A percentile compares a stretch with the other conserved stretches of the same genome.
Conservation (phyloP, 768 basidiomycete species). For the Hygrophorus pudorinus region DNA sequence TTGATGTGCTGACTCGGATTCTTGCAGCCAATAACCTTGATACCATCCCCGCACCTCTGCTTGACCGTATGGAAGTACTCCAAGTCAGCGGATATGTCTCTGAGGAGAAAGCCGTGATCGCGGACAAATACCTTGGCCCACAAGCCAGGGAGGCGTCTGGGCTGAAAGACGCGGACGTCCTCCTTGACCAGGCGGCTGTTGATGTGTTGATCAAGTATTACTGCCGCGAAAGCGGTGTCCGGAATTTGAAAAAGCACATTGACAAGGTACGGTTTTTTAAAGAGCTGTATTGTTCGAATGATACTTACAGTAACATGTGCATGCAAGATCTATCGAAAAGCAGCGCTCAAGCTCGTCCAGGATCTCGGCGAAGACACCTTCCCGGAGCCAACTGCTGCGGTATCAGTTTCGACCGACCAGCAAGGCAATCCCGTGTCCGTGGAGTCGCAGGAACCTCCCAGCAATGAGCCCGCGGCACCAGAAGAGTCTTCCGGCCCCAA, state of each 20-base stretch:
- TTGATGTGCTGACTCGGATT: neutral
- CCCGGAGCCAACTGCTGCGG: conserved; percentile 48
- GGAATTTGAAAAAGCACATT: conserved; percentile 96
- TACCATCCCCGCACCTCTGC: conserved; percentile 86
- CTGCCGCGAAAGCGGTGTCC: conserved; percentile 92
- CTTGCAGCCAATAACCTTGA: conserved; percentile 72
- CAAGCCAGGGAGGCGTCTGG: conserved; percentile 91
- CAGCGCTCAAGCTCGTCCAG: conserved; percentile 82
- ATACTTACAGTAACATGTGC: neutral
- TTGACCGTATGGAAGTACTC: conserved; percentile 94
- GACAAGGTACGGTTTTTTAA: conserved; percentile 60
- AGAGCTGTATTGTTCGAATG: neutral
- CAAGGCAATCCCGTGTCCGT: conserved; percentile 25
- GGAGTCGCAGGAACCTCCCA: conserved; percentile 40
- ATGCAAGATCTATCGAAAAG: conserved; percentile 87
- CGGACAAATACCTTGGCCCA: conserved; percentile 79
- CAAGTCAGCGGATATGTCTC: conserved; percentile 93
- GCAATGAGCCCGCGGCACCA: conserved; percentile 22
- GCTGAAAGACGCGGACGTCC: conserved; percentile 74
- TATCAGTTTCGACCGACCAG: conserved; percentile 5
- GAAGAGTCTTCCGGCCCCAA: conserved; percentile 7
- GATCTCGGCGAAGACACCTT: conserved; percentile 83
- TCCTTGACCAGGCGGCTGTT: conserved; percentile 65
- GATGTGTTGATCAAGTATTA: conserved; percentile 93
- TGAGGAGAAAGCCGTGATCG: conserved; percentile 86